Percentiles rank a stretch among this genome's conserved stretches.
Conservation (phyloP, 805 yeast genomes). For the Metschnikowia anglica region DNA sequence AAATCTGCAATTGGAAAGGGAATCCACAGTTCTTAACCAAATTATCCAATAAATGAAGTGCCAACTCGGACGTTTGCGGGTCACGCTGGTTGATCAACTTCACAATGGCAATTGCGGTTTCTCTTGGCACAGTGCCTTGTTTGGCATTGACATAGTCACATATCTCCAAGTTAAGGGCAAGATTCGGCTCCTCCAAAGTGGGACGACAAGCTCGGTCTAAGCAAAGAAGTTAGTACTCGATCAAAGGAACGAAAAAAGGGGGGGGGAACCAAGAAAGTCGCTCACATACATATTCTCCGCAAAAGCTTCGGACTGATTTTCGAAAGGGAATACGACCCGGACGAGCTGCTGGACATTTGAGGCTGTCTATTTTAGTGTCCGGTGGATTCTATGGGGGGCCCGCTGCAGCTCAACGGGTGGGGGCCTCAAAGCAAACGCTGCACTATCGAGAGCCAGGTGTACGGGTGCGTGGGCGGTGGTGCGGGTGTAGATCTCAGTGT, state of each 20-base stretch:
- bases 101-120: slow-evolving; percentile 85
- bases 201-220: slow-evolving; percentile 86
- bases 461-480: too few relatives aligned
- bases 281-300: slow-evolving; percentile 43
- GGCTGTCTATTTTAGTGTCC: not conserved
- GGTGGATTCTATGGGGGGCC: too few relatives aligned
- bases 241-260: not conserved
- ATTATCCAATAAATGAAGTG: slow-evolving; percentile 80
- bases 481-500: too few relatives aligned
- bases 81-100: slow-evolving; percentile 78
- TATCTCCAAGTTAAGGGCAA: slow-evolving; percentile 84
- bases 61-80: slow-evolving; percentile 80
- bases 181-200: slow-evolving; percentile 78
- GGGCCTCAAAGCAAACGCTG: too few relatives aligned
- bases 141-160: slow-evolving; percentile 92
- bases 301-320: slow-evolving; percentile 47
- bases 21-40: slow-evolving; percentile 97
- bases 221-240: slow-evolving; percentile 19
- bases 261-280: not conserved
- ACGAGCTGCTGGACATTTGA: slow-evolving; percentile 16
- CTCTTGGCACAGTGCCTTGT: slow-evolving; percentile 87
- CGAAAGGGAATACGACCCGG: slow-evolving; percentile 39
- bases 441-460: too few relatives aligned
- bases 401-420: too few relatives aligned
- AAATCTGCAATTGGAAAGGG: slow-evolving; percentile 92